Percentiles rank a stretch among this genome's conserved stretches.
phyloP scores from a whole-genome alignment of 352 stramenopile genomes.

The Phytophthora melonis region DNA sequence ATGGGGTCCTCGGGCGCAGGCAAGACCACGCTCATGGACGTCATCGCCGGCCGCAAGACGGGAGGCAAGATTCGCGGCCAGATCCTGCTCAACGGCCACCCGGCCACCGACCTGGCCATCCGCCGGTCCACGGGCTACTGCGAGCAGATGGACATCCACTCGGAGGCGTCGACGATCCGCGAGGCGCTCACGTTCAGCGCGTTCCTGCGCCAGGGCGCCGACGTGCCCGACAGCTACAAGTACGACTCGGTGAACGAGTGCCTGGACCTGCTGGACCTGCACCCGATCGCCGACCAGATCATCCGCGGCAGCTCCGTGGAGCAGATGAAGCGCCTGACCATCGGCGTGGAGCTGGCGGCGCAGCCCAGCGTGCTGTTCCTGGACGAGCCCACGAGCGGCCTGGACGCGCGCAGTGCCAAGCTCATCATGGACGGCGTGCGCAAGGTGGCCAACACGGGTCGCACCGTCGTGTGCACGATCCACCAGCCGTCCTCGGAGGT shows the following conservation, averaged over 20 bases:
- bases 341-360: no score
- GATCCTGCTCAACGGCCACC: slow-evolving; percentile 67
- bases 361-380: no score
- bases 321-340: no score
- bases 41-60: no score
- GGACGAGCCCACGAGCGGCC: no score
- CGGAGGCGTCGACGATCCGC: neutral
- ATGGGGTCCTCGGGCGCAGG: no score
- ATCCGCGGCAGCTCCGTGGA: no score
- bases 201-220: slow-evolving; percentile 36
- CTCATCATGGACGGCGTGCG: slow-evolving; percentile 87
- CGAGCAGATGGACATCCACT: slow-evolving; percentile 31
- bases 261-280: no score
- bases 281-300: no score
- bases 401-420: slow-evolving; percentile 81
- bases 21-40: no score
- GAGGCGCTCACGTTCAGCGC: slow-evolving; percentile 27
- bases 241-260: no score
- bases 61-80: no score
- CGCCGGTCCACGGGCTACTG: slow-evolving; percentile 32
- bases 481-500: slow-evolving; percentile 81
- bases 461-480: slow-evolving; percentile 92
- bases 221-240: slow-evolving; percentile 49
- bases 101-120: slow-evolving; percentile 28
- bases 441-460: slow-evolving; percentile 79